Conservation (phyloP, 768 basidiomycete genomes). For the Leccinum subgranulosum region DNA sequence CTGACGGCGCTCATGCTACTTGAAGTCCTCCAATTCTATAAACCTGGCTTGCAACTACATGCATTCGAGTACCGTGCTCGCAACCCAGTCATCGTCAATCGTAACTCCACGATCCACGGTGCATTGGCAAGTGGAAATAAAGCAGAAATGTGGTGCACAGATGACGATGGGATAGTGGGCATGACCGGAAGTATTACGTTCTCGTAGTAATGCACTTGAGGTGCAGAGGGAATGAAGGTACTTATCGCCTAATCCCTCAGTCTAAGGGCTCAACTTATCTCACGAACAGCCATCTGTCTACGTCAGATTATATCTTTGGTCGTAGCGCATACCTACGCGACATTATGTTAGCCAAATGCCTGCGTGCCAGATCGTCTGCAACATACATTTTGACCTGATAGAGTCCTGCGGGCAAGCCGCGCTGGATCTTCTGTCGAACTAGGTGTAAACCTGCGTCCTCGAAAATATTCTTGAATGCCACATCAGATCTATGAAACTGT, state of each 20-base stretch:
- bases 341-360: constrained; percentile 7
- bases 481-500: constrained; percentile 61
- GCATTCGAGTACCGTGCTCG: constrained; percentile 69
- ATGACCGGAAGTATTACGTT: constrained; percentile 59
- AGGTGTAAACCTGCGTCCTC: constrained; percentile 67
- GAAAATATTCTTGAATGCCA: constrained; percentile 78
- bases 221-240: not conserved
- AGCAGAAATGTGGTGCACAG: constrained; percentile 56
- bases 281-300: not conserved
- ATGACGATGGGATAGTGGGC: constrained; percentile 56
- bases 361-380: not conserved
- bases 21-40: constrained; percentile 52
- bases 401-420: constrained; percentile 77
- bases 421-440: constrained; percentile 72
- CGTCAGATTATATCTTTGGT: constrained; percentile 2
- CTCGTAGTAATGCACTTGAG: constrained; percentile 5
- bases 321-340: constrained; percentile 26
- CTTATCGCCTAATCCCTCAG: not conserved
- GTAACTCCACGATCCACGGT: constrained; percentile 46
- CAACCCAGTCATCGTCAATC: constrained; percentile 59
- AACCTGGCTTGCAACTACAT: constrained; percentile 44
- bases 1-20: constrained; percentile 77
- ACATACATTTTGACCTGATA: constrained; percentile 85
- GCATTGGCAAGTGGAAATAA: constrained; percentile 36
- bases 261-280: not conserved